These are phyloP conservation scores for Teratosphaeria epicoccoides DNA, from an alignment of 2,329 filamentous ascomycete genomes.

Conservation along the genomic window DNA sequence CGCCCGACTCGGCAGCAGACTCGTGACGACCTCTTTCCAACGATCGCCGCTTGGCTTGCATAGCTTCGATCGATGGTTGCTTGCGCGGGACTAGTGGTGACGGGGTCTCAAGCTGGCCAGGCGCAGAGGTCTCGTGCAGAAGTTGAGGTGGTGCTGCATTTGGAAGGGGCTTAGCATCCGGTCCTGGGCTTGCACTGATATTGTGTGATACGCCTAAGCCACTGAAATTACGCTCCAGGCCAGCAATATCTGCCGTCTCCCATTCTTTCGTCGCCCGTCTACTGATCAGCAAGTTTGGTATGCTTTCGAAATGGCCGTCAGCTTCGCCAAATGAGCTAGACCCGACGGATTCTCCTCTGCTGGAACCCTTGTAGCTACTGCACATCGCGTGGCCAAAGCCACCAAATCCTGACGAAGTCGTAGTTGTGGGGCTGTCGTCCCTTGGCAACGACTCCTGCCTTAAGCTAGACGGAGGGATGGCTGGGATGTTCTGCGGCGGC, in stretches of 20 bases:
- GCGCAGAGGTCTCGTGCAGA: slow-evolving; percentile 56
- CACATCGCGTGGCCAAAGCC: slow-evolving; percentile 47
- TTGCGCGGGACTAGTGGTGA: slow-evolving; percentile 37
- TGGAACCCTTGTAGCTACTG: slow-evolving; percentile 67
- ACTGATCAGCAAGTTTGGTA: slow-evolving; percentile 60
- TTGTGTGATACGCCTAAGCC: slow-evolving; percentile 57
- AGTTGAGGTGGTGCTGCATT: slow-evolving; percentile 41
- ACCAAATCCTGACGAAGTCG: slow-evolving; percentile 63
- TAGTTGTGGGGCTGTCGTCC: slow-evolving; percentile 75
- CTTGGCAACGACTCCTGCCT: slow-evolving; percentile 52
- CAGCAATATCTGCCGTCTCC: slow-evolving; percentile 53
- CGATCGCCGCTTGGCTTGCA: slow-evolving; percentile 63
- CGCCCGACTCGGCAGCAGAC: slow-evolving; percentile 67
- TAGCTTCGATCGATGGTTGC: slow-evolving; percentile 61
- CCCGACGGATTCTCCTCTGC: slow-evolving; percentile 77
- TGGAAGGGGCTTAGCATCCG: slow-evolving; percentile 11
- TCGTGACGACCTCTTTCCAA: slow-evolving; percentile 64
- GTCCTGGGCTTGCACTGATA: slow-evolving; percentile 11
- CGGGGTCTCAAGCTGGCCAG: slow-evolving; percentile 31
- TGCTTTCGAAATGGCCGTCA: slow-evolving; percentile 69
- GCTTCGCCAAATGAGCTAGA: slow-evolving; percentile 77
- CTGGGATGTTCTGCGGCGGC: slow-evolving; percentile 39
- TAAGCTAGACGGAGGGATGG: slow-evolving; percentile 50
- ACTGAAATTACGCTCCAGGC: slow-evolving; percentile 39
- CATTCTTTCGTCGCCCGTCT: slow-evolving; percentile 64